Evolutionary conservation across 306 rosid genomes (phyloP), one percentile per base, ranked within the genome.

Genomic region (Malus orientalis): DNA sequence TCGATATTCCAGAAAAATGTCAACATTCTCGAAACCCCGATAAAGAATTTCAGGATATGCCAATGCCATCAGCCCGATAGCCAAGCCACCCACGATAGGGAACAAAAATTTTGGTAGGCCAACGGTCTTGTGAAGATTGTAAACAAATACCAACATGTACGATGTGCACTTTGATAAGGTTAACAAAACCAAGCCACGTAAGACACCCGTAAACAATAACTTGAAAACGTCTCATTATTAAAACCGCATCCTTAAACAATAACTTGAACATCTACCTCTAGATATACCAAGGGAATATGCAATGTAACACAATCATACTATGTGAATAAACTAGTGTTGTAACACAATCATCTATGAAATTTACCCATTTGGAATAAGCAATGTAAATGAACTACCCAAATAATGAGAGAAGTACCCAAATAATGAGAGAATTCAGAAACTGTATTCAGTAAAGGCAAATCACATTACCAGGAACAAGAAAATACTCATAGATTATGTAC

Each of bases 21-120:
- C 97, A 69, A 94, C 97, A 77, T 92, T 94, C 88, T 92, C 93
- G 86, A 94, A 94, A 74, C 98, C 98, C 96, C 96, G 86, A 78
- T 92, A 94, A 78, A 94, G 93, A 79, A 89, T 92, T 88, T 94
- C 96, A 45, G 98, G 97, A 84, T 94, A 92, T 72, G 82, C 83
- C 92, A 94, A 82, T 76, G 98, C 98, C 81, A 89, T 90, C 78
- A 94, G 40, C 61, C 98, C 98, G 54, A 88, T 89, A n/a, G 90
- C 29, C 81, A 94, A 81, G 77, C 98, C 96, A 77, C 97, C 98
- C 74, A 94, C 72, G 76, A 90, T 59, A 58, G 98, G 97, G 75
- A 90, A 92, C 53, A 80, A 73, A 75, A 88, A 83, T 80, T 73
- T 87, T 63, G 98, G 88, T 32, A 88, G 75, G 72, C 92, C 91